Evolutionary conservation across 2,329 filamentous ascomycete genomes (phyloP), one percentile per base, ranked within the genome.

Genomic region (Colletotrichum lindemuthianum): DNA sequence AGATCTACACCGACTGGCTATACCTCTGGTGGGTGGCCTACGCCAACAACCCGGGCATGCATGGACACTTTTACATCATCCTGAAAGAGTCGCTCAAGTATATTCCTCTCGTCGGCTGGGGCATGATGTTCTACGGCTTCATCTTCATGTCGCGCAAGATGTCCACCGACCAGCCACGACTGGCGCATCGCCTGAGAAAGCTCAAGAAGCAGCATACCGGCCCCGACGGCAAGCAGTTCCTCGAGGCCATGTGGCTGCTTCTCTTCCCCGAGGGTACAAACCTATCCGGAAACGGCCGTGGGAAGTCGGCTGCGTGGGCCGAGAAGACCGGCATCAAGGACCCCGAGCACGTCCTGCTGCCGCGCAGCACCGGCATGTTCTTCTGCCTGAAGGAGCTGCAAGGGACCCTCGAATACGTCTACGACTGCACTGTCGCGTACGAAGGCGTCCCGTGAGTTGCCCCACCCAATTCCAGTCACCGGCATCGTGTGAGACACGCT

Each of bases 11-110:
- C 8, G 92, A 97, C 78, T 97, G 92, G 93, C 78, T 96, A 8
- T 97, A 97, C 74, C 85, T 97, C 8, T 97, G 93, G 93, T 97
- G 93, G 93, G 89, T 93, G 33, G 92, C 89, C n/a, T 97, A 97
- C 72, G 92, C 91, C 33, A 90, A 89, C 72, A 76, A 71, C 2
- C 91, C 91, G 61, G 84, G 86, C 57, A 92, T 93, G 87, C 91
- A 96, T 71, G 93, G 93, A 10, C 90, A 93, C 73, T 84, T 97
- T 72, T 96, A 93, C 80, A 97, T 97, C 74, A 95, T 97, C 71
- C 81, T 96, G 56, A 97, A 97, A 73, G 92, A 97, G 74, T 94
- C 92, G 1, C 81, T 97, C 67, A 93, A 92, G 75, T 90, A 88
- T 69, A 88, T 97, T 13, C 93, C 93, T 1, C 78, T 96, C 57